phyloP scores from a whole-genome alignment of 441 rosid genomes.

The Brassica balearica region DNA sequence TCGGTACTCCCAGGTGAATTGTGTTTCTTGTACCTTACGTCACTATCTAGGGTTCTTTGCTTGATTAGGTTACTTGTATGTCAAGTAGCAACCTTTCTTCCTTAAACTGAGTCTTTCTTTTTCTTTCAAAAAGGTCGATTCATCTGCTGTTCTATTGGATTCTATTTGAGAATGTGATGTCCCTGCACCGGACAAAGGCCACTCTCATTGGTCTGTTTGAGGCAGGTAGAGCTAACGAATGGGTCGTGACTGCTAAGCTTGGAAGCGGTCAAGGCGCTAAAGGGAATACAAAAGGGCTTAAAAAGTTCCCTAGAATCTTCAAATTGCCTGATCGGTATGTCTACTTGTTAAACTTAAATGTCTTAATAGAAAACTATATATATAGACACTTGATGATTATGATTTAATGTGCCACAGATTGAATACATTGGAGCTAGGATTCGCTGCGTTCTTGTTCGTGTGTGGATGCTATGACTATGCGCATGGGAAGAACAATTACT shows the following conservation, averaged over 20 bases:
- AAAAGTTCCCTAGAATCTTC: constrained; percentile 62
- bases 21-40: constrained; percentile 25
- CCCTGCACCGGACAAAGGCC: constrained; percentile 95
- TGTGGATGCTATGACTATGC: constrained; percentile 91
- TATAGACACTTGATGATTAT: background rate
- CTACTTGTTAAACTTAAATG: background rate
- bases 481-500: constrained; percentile 90
- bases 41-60: background rate
- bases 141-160: constrained; percentile 97
- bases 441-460: constrained; percentile 78
- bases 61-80: constrained; percentile 27
- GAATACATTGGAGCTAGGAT: constrained; percentile 82
- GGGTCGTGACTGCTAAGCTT: constrained; percentile 97
- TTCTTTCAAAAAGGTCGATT: constrained; percentile 59
- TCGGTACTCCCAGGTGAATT: constrained; percentile 90
- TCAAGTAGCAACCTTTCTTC: constrained; percentile 22
- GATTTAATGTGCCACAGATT: constrained; percentile 49
- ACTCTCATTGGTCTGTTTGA: constrained; percentile 87
- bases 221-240: constrained; percentile 93
- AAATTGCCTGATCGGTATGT: constrained; percentile 75
- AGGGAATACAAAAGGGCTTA: constrained; percentile 58
- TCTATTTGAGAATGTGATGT: constrained; percentile 97
- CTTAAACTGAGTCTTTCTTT: background rate
- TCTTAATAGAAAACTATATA: background rate
- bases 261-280: constrained; percentile 79